These are phyloP conservation scores for Diaporthe australafricana DNA, from an alignment of 2,329 filamentous ascomycete species.

Conservation along the genomic window DNA sequence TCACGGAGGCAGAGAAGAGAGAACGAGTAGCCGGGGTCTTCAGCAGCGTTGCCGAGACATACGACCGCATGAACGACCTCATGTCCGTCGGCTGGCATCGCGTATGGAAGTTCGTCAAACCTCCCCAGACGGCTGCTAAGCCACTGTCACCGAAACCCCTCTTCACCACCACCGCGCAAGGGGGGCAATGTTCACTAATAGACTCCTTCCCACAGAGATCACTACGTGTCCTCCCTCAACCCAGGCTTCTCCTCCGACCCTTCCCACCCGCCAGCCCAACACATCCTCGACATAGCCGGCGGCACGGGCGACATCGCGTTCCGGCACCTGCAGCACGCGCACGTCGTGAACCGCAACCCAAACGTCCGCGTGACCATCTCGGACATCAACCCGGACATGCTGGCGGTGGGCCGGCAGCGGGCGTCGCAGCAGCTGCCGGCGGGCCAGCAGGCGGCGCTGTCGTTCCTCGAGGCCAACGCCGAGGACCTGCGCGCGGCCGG, in stretches of 20 bases:
- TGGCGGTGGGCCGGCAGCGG: slow-evolving; percentile 62
- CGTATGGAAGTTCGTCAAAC: slow-evolving; percentile 79
- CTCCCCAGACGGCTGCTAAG: not conserved
- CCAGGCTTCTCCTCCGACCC: slow-evolving; percentile 71
- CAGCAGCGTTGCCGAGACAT: slow-evolving; percentile 92
- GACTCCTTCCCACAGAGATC: slow-evolving; percentile 66
- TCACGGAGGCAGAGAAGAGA: slow-evolving; percentile 82
- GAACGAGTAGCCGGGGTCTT: slow-evolving; percentile 85
- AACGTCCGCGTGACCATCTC: slow-evolving; percentile 56
- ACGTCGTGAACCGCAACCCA: slow-evolving; percentile 78
- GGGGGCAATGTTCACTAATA: slow-evolving; percentile 27
- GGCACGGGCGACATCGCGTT: slow-evolving; percentile 98
- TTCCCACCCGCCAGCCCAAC: slow-evolving; percentile 61
- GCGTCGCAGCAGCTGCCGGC: slow-evolving; percentile 49
- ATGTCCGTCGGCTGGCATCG: slow-evolving; percentile 99
- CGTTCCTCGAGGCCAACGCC: slow-evolving; percentile 92
- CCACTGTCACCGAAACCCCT: not conserved
- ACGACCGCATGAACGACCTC: slow-evolving; percentile 98
- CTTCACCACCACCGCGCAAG: not conserved
- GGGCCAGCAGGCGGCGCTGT: slow-evolving; percentile 56
- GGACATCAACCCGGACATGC: slow-evolving; percentile 56
- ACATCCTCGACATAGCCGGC: slow-evolving; percentile 96
- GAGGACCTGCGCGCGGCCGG: slow-evolving; percentile 72
- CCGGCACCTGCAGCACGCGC: slow-evolving; percentile 90
- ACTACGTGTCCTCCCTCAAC: slow-evolving; percentile 93